A percentile compares a stretch with the other conserved stretches of the same genome.
These are phyloP conservation scores for Craterostigma plantagineum DNA, from an alignment of 257 asterid genomes.

Conservation along the genomic window DNA sequence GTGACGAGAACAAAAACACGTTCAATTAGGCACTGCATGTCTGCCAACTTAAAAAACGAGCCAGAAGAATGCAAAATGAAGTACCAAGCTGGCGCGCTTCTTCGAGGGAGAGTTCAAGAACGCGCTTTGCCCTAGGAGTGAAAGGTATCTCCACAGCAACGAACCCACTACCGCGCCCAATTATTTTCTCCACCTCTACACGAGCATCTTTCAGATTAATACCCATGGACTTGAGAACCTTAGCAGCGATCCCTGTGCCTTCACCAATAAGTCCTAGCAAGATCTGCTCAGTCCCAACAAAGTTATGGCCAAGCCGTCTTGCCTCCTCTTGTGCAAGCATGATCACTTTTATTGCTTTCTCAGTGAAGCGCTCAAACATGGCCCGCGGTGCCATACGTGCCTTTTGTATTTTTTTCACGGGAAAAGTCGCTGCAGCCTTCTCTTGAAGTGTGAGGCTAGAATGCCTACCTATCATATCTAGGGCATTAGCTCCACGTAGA, in stretches of 20 bases:
- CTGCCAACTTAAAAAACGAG: neutral
- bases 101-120: conserved; percentile 81
- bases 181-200: conserved; percentile 90
- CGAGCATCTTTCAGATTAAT: conserved; percentile 92
- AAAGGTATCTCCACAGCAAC: conserved; percentile 97
- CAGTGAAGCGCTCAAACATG: conserved; percentile 97
- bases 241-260: conserved; percentile 98
- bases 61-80: conserved; percentile 2
- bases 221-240: conserved; percentile 94
- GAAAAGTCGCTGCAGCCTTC: conserved; percentile 33
- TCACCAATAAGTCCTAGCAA: conserved; percentile 87
- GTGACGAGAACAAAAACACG: too few relatives aligned
- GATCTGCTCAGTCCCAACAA: conserved; percentile 94
- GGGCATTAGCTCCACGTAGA: conserved; percentile 49
- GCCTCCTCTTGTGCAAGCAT: conserved; percentile 99
- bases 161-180: conserved; percentile 95
- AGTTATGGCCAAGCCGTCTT: conserved; percentile 86
- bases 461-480: conserved; percentile 31
- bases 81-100: conserved; percentile 98
- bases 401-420: conserved; percentile 24
- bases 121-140: conserved; percentile 97
- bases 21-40: too few relatives aligned
- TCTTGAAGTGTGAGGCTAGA: conserved; percentile 38
- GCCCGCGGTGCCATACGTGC: conserved; percentile 45
- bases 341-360: conserved; percentile 85